phyloP scores from a whole-genome alignment of 306 rosid genomes.

The Alnus glutinosa region DNA sequence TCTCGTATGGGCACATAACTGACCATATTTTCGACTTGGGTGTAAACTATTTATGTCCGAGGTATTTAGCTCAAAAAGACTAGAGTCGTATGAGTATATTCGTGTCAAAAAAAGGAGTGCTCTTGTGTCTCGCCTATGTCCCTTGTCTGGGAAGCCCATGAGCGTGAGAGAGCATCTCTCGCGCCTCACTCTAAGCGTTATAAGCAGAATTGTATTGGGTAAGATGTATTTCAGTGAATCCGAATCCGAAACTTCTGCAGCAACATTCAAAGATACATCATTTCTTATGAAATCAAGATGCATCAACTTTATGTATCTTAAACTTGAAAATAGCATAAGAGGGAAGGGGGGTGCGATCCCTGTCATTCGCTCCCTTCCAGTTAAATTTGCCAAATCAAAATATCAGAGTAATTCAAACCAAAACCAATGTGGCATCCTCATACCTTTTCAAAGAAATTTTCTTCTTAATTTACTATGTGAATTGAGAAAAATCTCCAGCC shows the following conservation, averaged over 20 bases:
- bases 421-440: neutral
- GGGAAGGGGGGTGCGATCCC: neutral
- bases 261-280: too few relatives aligned
- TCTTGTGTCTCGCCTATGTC: slow-evolving; percentile 15
- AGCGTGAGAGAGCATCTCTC: slow-evolving; percentile 28
- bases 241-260: neutral
- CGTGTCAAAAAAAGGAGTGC: slow-evolving; percentile 32
- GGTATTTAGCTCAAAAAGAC: slow-evolving; percentile 34
- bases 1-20: slow-evolving; percentile 36
- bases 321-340: neutral
- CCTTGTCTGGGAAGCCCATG: slow-evolving; percentile 25
- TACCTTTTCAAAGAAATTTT: neutral
- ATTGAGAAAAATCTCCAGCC: neutral
- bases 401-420: neutral
- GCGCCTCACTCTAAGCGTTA: slow-evolving; percentile 27
- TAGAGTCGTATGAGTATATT: slow-evolving; percentile 31
- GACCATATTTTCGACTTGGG: slow-evolving; percentile 44
- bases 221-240: slow-evolving; percentile 38
- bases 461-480: neutral
- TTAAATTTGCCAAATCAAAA: neutral
- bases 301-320: neutral
- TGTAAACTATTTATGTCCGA: slow-evolving; percentile 36
- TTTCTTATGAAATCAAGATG: neutral
- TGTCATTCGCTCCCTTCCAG: too few relatives aligned
- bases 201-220: slow-evolving; percentile 40